A percentile compares a stretch with the other conserved stretches of the same genome.
Evolutionary conservation across 2,329 filamentous ascomycete species (phyloP).

Genomic region (Hypocrella siamensis): DNA sequence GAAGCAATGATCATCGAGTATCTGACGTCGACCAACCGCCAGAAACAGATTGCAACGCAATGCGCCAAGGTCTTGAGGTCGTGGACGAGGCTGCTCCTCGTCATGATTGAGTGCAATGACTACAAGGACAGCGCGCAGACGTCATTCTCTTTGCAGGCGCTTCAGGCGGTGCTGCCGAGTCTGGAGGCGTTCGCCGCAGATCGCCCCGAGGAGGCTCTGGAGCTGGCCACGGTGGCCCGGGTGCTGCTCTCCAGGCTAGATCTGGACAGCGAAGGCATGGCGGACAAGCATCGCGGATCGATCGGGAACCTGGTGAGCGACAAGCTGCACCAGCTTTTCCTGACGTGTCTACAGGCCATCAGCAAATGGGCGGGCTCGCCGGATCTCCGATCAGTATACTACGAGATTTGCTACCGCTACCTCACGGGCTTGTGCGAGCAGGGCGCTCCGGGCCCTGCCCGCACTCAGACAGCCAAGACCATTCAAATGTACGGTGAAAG

Average conservation of each 20-base stretch:
- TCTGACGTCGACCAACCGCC: conserved; percentile 47
- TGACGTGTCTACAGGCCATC: conserved; percentile 67
- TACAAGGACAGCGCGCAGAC: conserved; percentile 58
- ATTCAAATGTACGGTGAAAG: conserved; percentile 55
- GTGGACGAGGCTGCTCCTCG: conserved; percentile 72
- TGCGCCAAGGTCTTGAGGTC: conserved; percentile 57
- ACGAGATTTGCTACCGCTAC: conserved; percentile 82
- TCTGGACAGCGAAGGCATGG: conserved; percentile 23
- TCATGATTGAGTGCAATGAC: conserved; percentile 71
- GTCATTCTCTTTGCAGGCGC: conserved; percentile 67
- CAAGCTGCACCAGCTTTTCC: conserved; percentile 82
- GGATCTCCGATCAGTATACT: conserved; percentile 68
- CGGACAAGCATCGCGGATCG: conserved; percentile 27
- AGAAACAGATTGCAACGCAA: conserved; percentile 37
- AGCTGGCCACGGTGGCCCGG: conserved; percentile 64
- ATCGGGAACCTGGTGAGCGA: conserved; percentile 67
- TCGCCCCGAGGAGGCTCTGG: conserved; percentile 52
- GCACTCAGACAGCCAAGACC: conserved; percentile 54
- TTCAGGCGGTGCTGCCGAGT: conserved; percentile 79
- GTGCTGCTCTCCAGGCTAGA: conserved; percentile 59
- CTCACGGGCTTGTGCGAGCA: conserved; percentile 51
- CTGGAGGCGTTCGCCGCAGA: conserved; percentile 63
- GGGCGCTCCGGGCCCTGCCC: conserved; percentile 28
- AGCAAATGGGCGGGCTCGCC: conserved; percentile 55
- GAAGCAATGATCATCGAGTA: conserved; percentile 44